These are phyloP conservation scores for Ceratobasidium theobromae DNA, from an alignment of 1,284 basidiomycete genomes.

Conservation along the genomic window DNA sequence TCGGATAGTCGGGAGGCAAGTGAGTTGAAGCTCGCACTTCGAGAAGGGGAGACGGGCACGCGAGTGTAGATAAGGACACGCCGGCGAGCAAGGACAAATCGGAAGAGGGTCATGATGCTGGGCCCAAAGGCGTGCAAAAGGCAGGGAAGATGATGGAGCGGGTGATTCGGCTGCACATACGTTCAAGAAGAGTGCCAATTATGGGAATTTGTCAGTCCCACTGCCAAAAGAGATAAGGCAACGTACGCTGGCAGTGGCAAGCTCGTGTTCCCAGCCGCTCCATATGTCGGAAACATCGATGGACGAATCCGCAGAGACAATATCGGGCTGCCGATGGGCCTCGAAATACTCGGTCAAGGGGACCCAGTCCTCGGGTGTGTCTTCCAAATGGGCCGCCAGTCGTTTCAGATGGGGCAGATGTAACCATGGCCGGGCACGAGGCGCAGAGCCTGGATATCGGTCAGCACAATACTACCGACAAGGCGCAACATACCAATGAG, in stretches of 20 bases:
- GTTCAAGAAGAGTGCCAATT: neutral
- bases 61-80: slow-evolving; percentile 73
- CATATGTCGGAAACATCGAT: slow-evolving; percentile 30
- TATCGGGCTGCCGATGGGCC: slow-evolving; percentile 45
- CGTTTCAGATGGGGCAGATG: slow-evolving; percentile 64
- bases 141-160: slow-evolving; percentile 65
- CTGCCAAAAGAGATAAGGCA: neutral
- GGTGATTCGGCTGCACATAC: slow-evolving; percentile 36
- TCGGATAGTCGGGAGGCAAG: neutral
- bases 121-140: slow-evolving; percentile 72
- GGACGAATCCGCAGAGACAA: slow-evolving; percentile 12
- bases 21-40: slow-evolving; percentile 5
- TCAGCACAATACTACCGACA: neutral
- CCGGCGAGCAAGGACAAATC: slow-evolving; percentile 67
- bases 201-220: neutral
- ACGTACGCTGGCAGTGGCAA: slow-evolving; percentile 33
- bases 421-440: slow-evolving; percentile 66
- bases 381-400: slow-evolving; percentile 58
- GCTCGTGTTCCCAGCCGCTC: slow-evolving; percentile 38
- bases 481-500: slow-evolving; percentile 47
- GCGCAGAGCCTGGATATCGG: slow-evolving; percentile 50
- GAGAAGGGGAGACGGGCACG: slow-evolving; percentile 5
- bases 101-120: slow-evolving; percentile 71
- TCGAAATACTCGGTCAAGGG: slow-evolving; percentile 65
- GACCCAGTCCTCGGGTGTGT: slow-evolving; percentile 52